A percentile compares a stretch with the other conserved stretches of the same genome.
Conservation (phyloP, 768 basidiomycete species). For the Cystobasidium onofrii region DNA sequence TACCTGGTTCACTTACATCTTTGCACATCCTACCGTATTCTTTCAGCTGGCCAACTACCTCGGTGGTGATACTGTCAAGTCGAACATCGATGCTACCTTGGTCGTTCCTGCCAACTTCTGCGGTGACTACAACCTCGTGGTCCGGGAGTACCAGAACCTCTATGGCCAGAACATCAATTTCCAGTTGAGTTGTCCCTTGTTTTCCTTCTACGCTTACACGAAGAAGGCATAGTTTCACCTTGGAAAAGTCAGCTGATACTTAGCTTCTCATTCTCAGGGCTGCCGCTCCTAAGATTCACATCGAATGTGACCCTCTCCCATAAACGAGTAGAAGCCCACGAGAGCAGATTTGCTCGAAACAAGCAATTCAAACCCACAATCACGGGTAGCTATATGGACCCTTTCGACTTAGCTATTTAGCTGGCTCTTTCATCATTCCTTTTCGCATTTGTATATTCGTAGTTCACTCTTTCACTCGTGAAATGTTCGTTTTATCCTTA, state of each 20-base stretch:
- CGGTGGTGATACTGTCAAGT: neutral
- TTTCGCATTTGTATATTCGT: too few species aligned
- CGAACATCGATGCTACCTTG: neutral
- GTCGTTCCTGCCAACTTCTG: neutral
- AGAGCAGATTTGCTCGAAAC: neutral
- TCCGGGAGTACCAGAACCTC: neutral
- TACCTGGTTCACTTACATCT: too few species aligned
- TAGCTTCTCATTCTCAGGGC: neutral
- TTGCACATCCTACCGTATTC: neutral
- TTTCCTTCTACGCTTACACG: neutral
- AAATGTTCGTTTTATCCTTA: too few species aligned
- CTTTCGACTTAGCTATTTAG: neutral
- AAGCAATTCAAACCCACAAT: neutral
- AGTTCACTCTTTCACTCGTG: too few species aligned
- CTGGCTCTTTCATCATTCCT: too few species aligned
- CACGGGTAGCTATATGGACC: neutral
- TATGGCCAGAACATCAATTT: neutral
- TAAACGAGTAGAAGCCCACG: neutral
- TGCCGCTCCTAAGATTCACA: constrained; percentile 3
- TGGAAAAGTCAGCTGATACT: neutral
- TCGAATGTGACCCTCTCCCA: neutral
- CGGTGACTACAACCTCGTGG: neutral
- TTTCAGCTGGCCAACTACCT: neutral
- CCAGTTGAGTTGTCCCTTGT: neutral
- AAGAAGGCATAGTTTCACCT: neutral